Evolutionary conservation across 2,329 filamentous ascomycete genomes (phyloP).

Genomic region (Pestalotiopsis fici): DNA sequence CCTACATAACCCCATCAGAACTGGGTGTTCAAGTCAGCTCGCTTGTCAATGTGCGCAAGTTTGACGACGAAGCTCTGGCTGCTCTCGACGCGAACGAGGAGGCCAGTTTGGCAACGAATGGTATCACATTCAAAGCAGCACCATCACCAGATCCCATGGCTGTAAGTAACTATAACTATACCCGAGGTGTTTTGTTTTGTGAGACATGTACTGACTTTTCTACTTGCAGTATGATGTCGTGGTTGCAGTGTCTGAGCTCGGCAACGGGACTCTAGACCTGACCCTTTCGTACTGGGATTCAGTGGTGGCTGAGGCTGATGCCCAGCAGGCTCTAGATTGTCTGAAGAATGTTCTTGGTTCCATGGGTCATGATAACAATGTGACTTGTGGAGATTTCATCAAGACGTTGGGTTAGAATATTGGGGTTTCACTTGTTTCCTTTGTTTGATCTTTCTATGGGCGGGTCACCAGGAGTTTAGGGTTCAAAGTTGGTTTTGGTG

Average conservation of each 20-base stretch:
- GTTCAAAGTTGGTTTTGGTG: not conserved
- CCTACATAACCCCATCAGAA: constrained; percentile 9
- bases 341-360: constrained; percentile 2
- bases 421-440: too few species aligned
- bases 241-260: constrained; percentile 10
- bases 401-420: not conserved
- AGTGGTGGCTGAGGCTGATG: constrained; percentile 4
- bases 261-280: constrained; percentile 7
- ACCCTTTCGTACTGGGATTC: constrained; percentile 11
- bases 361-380: not conserved
- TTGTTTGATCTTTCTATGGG: not conserved
- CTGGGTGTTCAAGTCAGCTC: constrained; percentile 4
- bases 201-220: not conserved
- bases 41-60: constrained; percentile 10
- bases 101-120: not conserved
- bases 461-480: not conserved
- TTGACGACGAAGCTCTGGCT: constrained; percentile 2
- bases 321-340: constrained; percentile 3
- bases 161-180: not conserved
- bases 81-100: not conserved
- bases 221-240: constrained; percentile 10
- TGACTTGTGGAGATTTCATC: constrained; percentile 3
- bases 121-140: constrained; percentile 3
- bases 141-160: constrained; percentile 10
- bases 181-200: not conserved